Evolutionary conservation across 2,329 filamentous ascomycete species (phyloP).

Genomic region (Sarocladium kiliense): DNA sequence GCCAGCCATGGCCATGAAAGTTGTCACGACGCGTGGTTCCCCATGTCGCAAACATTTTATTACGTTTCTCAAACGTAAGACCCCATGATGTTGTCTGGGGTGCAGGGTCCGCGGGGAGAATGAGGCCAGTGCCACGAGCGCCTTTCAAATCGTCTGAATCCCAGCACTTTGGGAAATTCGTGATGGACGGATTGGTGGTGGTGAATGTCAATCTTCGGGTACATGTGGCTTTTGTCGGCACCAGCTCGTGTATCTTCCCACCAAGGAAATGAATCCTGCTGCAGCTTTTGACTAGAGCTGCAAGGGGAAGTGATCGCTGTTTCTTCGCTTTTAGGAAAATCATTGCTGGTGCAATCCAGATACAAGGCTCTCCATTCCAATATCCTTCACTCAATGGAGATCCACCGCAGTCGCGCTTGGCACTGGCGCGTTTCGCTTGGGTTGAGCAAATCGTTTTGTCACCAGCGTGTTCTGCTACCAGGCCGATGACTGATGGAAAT

Average conservation of each 20-base stretch:
- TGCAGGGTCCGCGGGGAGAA: not conserved
- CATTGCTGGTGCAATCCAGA: not conserved
- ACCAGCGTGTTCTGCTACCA: not conserved
- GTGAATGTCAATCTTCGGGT: not conserved
- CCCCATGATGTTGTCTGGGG: not conserved
- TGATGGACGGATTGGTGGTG: not conserved
- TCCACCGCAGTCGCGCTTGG: not conserved
- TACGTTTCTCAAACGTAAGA: constrained; percentile 1
- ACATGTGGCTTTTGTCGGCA: not conserved
- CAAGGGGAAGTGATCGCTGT: not conserved
- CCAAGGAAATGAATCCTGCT: no score
- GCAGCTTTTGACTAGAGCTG: no score
- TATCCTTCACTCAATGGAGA: not conserved
- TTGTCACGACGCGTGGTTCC: not conserved
- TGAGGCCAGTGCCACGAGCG: no score
- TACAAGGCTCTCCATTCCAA: not conserved
- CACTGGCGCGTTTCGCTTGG: not conserved
- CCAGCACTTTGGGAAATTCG: not conserved
- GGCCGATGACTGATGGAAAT: not conserved
- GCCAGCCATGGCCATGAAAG: not conserved
- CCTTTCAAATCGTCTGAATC: no score
- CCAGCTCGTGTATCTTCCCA: not conserved
- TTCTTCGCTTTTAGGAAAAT: not conserved
- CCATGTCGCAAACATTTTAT: constrained; percentile 1
- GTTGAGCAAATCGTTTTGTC: not conserved